Percentiles rank a stretch among this genome's conserved stretches.
These are phyloP conservation scores for Epichloe brachyelytri DNA, from an alignment of 2,329 filamentous ascomycete species.

Conservation along the genomic window DNA sequence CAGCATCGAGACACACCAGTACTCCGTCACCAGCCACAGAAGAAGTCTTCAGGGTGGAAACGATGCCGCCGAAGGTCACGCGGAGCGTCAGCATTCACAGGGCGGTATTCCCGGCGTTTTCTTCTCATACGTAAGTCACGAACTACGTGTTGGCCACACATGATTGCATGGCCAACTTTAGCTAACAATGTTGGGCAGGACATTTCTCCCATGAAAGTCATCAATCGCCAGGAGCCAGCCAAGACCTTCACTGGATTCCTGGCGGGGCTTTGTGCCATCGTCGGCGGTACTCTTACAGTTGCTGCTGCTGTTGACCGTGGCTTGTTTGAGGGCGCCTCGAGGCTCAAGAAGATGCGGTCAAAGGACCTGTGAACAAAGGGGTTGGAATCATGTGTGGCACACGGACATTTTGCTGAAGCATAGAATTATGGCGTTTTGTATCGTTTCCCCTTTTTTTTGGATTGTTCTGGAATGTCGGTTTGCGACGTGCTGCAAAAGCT, in stretches of 20 bases:
- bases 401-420: neutral
- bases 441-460: neutral
- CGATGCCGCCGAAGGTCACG: conserved; percentile 77
- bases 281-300: conserved; percentile 90
- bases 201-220: conserved; percentile 98
- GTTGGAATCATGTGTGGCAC: neutral
- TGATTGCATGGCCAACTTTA: too few species aligned
- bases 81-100: conserved; percentile 77
- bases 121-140: conserved; percentile 76
- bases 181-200: conserved; percentile 40
- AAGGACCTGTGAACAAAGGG: conserved; percentile 38
- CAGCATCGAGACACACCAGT: conserved; percentile 94
- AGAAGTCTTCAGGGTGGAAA: conserved; percentile 73
- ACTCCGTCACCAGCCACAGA: conserved; percentile 95
- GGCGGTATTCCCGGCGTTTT: conserved; percentile 96
- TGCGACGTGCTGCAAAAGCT: neutral
- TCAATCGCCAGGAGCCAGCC: conserved; percentile 82
- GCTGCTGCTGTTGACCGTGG: conserved; percentile 86
- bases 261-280: conserved; percentile 84
- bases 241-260: conserved; percentile 90
- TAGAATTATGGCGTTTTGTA: conserved; percentile 1
- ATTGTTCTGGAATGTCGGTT: neutral
- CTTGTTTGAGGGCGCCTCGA: conserved; percentile 74
- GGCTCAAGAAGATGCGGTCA: conserved; percentile 72
- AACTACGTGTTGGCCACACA: neutral